Base-by-base conservation (phyloP, 306 rosid genomes). In the Glycine soja region DNA sequence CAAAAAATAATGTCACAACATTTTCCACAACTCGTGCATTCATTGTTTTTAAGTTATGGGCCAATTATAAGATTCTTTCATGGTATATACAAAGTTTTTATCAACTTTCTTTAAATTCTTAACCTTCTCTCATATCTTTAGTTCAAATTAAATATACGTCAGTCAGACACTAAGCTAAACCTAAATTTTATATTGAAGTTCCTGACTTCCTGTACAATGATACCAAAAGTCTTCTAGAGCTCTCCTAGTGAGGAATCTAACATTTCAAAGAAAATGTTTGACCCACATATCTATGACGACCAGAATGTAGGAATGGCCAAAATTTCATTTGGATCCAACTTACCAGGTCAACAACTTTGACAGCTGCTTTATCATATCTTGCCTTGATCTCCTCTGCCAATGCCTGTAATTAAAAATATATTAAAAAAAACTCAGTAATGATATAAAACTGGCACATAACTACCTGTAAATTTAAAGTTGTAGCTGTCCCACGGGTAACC, bases 321-420 rank as follows among this genome's bases (percentile, higher is more conserved):
- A 64, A 53, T 14, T 78, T 46, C 69, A 48, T 70, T 65, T 40
- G 47, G 47, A 77, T 72, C 67, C 72, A 66, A 78, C 93, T 14
- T 83, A 93, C 97, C 97, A 93, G 80, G 77, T 93, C 97, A 89
- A 93, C 82, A 90, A 91, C 97, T 85, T 90, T 93, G 61, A 90
- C 90, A 34, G 68, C 86, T 42, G 97, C 94, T 79, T 90, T 93
- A 56, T 91, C 97, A 72, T 93, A 93, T 81, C 94, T 90, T 69
- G 93, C 97, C 88, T 82, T 90, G 85, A 91, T 86, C 93, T 93
- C 97, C 67, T 91, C 97, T 6, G 94, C 90, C 80, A 93, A 75
- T 80, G 97, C 96, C 97, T 93, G 56, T 10, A 16, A 52, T 42
- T 16, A 79, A 54, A 83, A 46, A 76, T 45, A 38, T 45, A 34